Evolutionary conservation across 208 protist genomes (phyloP).

Genomic region (Trypanosoma vivax): DNA sequence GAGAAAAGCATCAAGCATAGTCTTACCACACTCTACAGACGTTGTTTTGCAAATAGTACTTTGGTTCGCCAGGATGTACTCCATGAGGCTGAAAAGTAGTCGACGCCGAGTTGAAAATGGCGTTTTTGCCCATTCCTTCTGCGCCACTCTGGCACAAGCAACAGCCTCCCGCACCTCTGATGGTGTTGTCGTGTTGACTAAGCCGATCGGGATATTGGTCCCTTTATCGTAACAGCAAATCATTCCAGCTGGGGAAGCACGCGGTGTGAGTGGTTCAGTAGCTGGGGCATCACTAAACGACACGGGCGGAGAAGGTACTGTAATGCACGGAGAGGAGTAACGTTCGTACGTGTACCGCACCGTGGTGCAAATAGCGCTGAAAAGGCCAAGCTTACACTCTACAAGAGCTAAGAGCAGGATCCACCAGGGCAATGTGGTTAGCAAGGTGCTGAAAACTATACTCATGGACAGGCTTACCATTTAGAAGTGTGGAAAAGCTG

Average conservation of each 20-base stretch:
- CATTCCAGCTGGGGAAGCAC: constrained; percentile 51
- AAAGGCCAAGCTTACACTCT: constrained; percentile 51
- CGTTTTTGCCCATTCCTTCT: constrained; percentile 77
- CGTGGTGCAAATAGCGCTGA: constrained; percentile 34
- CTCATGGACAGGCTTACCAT: too few species aligned
- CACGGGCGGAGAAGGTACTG: constrained; percentile 47
- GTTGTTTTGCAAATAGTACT: constrained; percentile 80
- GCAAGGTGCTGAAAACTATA: constrained; percentile 5
- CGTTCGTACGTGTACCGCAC: constrained; percentile 59
- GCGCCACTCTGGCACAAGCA: constrained; percentile 58
- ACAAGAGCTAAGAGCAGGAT: constrained; percentile 36
- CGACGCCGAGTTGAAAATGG: constrained; percentile 80
- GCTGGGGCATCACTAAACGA: constrained; percentile 48
- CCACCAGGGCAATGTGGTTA: constrained; percentile 9
- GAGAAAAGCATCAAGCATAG: constrained; percentile 86
- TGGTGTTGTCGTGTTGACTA: constrained; percentile 56
- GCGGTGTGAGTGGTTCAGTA: constrained; percentile 52
- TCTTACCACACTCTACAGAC: constrained; percentile 88
- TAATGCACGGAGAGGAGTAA: constrained; percentile 72
- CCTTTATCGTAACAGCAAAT: constrained; percentile 90
- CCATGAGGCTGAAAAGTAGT: constrained; percentile 79
- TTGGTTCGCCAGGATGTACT: constrained; percentile 83
- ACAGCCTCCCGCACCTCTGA: constrained; percentile 67
- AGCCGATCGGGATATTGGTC: constrained; percentile 71
- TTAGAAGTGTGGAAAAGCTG: too few species aligned